Percentiles rank a stretch among this genome's conserved stretches.
These are phyloP conservation scores for Aspergillus sp. DNA, from an alignment of 2,329 filamentous ascomycete genomes.

Conservation along the genomic window DNA sequence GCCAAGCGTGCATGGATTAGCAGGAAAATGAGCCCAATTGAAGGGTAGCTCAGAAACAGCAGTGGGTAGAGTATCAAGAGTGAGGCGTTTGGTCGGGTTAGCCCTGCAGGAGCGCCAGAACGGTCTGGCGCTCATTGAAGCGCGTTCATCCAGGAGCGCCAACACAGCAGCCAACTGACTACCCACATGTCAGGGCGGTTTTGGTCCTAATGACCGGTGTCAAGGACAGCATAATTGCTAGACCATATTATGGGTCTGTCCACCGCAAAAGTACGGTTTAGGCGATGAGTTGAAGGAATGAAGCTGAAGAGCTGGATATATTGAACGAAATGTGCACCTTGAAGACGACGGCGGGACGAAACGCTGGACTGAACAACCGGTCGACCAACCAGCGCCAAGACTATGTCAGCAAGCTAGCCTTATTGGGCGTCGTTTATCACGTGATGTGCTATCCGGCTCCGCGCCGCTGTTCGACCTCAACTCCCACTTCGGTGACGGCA, in stretches of 20 bases:
- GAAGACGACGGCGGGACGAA: not conserved
- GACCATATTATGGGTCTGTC: slow-evolving; percentile 1
- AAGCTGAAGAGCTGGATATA: not conserved
- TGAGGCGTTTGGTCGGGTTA: slow-evolving; percentile 23
- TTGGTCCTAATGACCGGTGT: not conserved
- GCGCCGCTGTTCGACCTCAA: slow-evolving; percentile 19
- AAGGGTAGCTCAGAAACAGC: slow-evolving; percentile 13
- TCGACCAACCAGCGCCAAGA: slow-evolving; percentile 1
- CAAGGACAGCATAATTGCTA: not conserved
- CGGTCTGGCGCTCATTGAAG: slow-evolving; percentile 19
- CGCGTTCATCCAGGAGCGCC: slow-evolving; percentile 14
- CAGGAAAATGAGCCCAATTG: slow-evolving; percentile 21
- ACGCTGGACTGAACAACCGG: not conserved
- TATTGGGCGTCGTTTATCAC: slow-evolving; percentile 7
- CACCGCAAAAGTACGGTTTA: slow-evolving; percentile 7
- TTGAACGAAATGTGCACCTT: not conserved
- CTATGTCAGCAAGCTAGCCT: slow-evolving; percentile 12
- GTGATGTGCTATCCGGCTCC: slow-evolving; percentile 18
- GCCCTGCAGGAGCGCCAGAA: slow-evolving; percentile 22
- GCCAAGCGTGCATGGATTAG: slow-evolving; percentile 20
- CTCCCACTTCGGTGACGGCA: slow-evolving; percentile 26
- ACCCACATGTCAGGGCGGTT: slow-evolving; percentile 12
- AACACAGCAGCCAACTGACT: slow-evolving; percentile 22
- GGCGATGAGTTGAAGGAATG: slow-evolving; percentile 3
- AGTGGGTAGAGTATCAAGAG: slow-evolving; percentile 21